Evolutionary conservation across 2,329 filamentous ascomycete genomes (phyloP).

Genomic region (Sporothrix mexicana): DNA sequence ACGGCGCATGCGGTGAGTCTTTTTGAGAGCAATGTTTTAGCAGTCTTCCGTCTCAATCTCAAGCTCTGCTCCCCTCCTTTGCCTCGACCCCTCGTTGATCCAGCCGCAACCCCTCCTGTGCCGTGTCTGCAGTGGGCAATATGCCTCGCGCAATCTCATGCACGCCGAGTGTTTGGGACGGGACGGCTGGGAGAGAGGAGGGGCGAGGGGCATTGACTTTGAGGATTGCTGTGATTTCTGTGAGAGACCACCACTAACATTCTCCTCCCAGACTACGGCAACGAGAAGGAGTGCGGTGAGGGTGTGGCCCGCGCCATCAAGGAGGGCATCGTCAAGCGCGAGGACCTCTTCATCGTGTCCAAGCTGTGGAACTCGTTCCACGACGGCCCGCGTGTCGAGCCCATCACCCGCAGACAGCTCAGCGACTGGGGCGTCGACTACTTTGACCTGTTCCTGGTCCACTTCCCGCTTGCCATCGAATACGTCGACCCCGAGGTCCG

Average conservation of each 20-base stretch:
- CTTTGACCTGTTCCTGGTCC: constrained; percentile 87
- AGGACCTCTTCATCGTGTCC: constrained; percentile 89
- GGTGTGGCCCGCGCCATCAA: constrained; percentile 80
- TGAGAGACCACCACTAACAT: constrained; percentile 1
- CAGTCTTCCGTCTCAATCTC: background rate
- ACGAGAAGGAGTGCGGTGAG: constrained; percentile 78
- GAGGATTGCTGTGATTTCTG: too few species aligned
- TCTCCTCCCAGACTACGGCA: constrained; percentile 72
- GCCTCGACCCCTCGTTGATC: constrained; percentile 29
- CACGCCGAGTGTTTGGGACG: constrained; percentile 25
- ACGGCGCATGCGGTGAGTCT: constrained; percentile 65
- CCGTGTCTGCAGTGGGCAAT: constrained; percentile 16
- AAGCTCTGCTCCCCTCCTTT: background rate
- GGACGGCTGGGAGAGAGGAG: constrained; percentile 15
- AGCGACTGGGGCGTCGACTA: constrained; percentile 85
- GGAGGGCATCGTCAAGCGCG: constrained; percentile 79
- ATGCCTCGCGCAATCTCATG: constrained; percentile 16
- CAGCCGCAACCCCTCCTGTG: constrained; percentile 28
- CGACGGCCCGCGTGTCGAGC: constrained; percentile 76
- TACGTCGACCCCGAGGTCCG: constrained; percentile 80
- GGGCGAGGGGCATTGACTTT: too few species aligned
- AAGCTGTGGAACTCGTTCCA: constrained; percentile 96
- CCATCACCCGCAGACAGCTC: constrained; percentile 77
- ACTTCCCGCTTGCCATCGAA: constrained; percentile 86
- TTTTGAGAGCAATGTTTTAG: constrained; percentile 33